Evolutionary conservation across 176 grass and related monocot species (phyloP), one percentile per base, ranked within the genome.

Genomic region (Cymbopogon citratus): DNA sequence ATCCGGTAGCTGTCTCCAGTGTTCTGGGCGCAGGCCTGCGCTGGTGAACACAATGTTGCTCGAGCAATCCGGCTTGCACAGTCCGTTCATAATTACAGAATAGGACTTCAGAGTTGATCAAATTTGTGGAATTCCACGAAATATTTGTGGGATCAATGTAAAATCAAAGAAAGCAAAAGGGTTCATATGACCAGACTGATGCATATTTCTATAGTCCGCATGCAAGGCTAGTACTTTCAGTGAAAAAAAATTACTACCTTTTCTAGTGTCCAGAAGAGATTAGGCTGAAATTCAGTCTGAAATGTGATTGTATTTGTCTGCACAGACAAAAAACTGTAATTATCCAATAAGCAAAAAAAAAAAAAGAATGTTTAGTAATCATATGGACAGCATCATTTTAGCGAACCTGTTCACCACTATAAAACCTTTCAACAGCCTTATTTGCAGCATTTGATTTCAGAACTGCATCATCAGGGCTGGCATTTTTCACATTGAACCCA

Each of bases 231-330:
- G 14, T 44, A 35, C 65, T 86, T 85, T 76, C 29, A 74, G 15
- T 14, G 81, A 59, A 76, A 69, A 59, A 63, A 24, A 36, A n/a
- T 57, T 24, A 23, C 64, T 70, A 76, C 95, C 90, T 98, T 88
- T 65, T 98, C 90, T 39, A 98, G 70, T 0, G 81, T 82, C 92
- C 92, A 98, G 35, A 93, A 62, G 78, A 98, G 73, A 49, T 89
- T 84, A 81, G 95, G 92, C 66, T 85, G 90, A 91, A 91, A 85
- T 68, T 95, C 84, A 66, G 87, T 84, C 33, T 91, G 84, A 88
- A 98, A 98, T 83, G 87, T 87, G 23, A 25, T 43, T 81, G 39
- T 23, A 33, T 48, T 81, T 76, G 51, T 21, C 92, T 95, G 81
- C 45, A 87, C 85, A 84, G 7, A 41, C 54, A 19, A 39, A 83